Evolutionary conservation across 306 rosid species (phyloP).

Genomic region (Fragaria iinumae): DNA sequence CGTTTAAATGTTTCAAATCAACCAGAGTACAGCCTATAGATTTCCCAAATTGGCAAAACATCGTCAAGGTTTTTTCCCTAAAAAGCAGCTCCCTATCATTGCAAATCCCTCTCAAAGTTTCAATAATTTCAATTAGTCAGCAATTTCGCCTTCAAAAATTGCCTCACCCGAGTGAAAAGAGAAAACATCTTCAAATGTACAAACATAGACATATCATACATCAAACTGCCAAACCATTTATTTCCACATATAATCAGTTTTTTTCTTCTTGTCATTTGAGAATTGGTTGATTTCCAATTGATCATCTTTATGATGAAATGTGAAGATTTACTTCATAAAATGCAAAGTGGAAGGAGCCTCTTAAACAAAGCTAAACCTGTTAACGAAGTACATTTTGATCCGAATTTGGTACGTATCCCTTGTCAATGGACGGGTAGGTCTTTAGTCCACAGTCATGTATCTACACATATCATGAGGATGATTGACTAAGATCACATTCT

Average conservation of each 20-base stretch:
- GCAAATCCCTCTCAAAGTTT: background rate
- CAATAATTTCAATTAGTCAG: background rate
- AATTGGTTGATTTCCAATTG: background rate
- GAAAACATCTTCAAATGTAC: background rate
- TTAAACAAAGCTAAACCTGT: background rate
- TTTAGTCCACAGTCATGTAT: no score
- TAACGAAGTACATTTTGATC: no score
- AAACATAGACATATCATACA: background rate
- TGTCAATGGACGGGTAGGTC: background rate
- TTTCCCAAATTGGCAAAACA: conserved; percentile 23
- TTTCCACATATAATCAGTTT: background rate
- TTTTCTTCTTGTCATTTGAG: background rate
- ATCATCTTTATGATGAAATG: background rate
- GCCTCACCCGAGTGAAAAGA: background rate
- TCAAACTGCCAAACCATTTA: background rate
- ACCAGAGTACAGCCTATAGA: conserved; percentile 6
- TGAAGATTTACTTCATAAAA: background rate
- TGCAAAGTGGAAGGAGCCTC: no score
- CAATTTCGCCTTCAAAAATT: background rate
- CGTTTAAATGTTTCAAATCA: background rate
- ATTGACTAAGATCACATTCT: background rate
- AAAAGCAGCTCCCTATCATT: conserved; percentile 6
- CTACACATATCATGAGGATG: no score
- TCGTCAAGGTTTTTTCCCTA: background rate
- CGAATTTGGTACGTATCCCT: no score